These are phyloP conservation scores for Suillus lakei DNA, from an alignment of 768 basidiomycete genomes.

Conservation along the genomic window DNA sequence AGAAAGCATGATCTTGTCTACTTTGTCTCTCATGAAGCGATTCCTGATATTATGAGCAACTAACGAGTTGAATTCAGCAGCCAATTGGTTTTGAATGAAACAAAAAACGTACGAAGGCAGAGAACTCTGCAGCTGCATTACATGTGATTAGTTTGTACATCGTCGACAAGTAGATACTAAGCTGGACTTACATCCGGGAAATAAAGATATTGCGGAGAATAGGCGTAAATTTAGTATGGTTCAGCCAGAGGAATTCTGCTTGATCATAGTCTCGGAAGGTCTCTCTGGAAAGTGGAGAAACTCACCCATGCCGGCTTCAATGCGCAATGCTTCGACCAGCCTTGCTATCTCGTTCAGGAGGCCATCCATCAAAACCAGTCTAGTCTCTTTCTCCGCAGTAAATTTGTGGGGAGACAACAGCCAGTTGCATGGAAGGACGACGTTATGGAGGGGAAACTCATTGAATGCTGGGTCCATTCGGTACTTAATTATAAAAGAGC, in stretches of 20 bases:
- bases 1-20: constrained; percentile 14
- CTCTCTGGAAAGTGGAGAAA: background rate
- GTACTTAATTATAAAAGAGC: constrained; percentile 42
- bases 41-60: constrained; percentile 40
- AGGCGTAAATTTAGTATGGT: constrained; percentile 18
- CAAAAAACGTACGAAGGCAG: constrained; percentile 47
- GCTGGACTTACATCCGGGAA: constrained; percentile 49
- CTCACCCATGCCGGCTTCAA: constrained; percentile 34
- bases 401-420: constrained; percentile 30
- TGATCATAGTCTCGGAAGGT: background rate
- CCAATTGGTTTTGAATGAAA: background rate
- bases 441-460: constrained; percentile 40
- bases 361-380: constrained; percentile 1
- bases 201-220: constrained; percentile 44
- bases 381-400: constrained; percentile 16
- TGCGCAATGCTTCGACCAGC: constrained; percentile 35
- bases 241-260: constrained; percentile 9
- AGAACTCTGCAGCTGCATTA: constrained; percentile 49
- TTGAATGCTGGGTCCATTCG: constrained; percentile 19
- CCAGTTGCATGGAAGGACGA: constrained; percentile 63
- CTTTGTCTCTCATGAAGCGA: background rate
- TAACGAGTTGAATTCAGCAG: constrained; percentile 7
- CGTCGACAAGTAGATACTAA: background rate
- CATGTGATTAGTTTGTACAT: constrained; percentile 4
- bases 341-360: constrained; percentile 25